Conservation (phyloP, 495 filamentous ascomycete genomes). For the Penicillium bovifimosum region DNA sequence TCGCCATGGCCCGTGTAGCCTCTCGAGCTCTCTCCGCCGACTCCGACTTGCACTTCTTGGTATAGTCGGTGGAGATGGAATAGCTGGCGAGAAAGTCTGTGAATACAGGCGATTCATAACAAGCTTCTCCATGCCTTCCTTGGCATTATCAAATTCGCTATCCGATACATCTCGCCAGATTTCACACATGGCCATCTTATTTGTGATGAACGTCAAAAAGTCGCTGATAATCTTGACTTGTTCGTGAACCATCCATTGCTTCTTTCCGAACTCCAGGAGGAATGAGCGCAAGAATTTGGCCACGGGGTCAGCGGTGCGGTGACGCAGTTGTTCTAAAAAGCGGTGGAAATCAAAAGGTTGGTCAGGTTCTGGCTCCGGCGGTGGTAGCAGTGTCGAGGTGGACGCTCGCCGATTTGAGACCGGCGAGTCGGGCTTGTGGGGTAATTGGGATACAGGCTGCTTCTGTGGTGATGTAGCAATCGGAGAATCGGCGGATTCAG, state of each 20-base stretch:
- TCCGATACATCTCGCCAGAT: constrained; percentile 95
- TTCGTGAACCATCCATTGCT: constrained; percentile 99
- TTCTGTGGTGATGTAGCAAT: constrained; percentile 14
- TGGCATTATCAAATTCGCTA: constrained; percentile 95
- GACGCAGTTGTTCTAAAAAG: constrained; percentile 90
- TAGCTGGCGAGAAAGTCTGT: constrained; percentile 94
- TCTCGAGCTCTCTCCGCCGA: constrained; percentile 61
- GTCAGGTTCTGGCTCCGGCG: constrained; percentile 82
- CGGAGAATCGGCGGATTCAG: constrained; percentile 10
- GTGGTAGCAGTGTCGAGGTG: constrained; percentile 53
- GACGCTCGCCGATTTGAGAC: constrained; percentile 45
- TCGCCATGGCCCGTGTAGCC: constrained; percentile 71
- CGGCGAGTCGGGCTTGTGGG: constrained; percentile 24
- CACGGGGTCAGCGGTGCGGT: constrained; percentile 93
- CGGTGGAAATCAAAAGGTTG: constrained; percentile 97
- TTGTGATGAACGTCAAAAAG: constrained; percentile 95
- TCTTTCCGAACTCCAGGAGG: constrained; percentile 89
- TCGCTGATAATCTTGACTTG: constrained; percentile 98
- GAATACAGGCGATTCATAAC: constrained; percentile 98
- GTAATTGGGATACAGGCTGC: constrained; percentile 16
- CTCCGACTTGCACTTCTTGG: constrained; percentile 57
- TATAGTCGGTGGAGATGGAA: constrained; percentile 72
- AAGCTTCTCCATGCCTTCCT: constrained; percentile 99
- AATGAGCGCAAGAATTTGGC: constrained; percentile 94
- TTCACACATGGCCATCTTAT: constrained; percentile 98